Base-by-base conservation (phyloP, 345 rosid species). In the Pistacia atlantica region DNA sequence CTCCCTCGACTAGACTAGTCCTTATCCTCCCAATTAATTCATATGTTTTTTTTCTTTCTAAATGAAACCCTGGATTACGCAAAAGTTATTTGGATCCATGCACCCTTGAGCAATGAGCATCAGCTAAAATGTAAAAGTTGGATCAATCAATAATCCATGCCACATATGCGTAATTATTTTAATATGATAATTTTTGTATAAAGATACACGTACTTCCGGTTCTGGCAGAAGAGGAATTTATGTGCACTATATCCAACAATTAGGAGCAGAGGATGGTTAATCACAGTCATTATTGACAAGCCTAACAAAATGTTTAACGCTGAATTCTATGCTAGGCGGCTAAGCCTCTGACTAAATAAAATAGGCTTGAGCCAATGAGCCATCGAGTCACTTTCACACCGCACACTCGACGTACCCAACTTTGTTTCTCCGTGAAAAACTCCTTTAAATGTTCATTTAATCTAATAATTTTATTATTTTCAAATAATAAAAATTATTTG, bases 371-470 rank as follows among this genome's bases (percentile, higher is more conserved):
- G 80, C 81, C 82, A 65, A 65, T 22, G 51, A n/a, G 8, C 1
- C n/a, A 38, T 52, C 62, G 79, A 45, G 80, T 69, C 82, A 11
- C 73, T 72, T 14, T 80, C 86, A 51, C 4, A 67, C 4, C 75
- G 9, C 72, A 38, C 37, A 7, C 62, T 71, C 73, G 48, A 72
- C 82, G 80, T 78, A 67, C 74, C 75, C 84, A 68, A 67, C 83
- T 80, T 78, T 76, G 68, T 57, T 76, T 83, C 75, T 75, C 56
- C 68, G 60, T 62, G 52, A 59, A 62, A 64, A 51, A 74, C 13
- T 25, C 9, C n/a, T 13, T 11, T 37, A 2, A n/a, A 42, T 56
- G 67, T 38, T 31, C 59, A 14, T 60, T 48, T 49, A 8, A 3
- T 18, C 0, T 11, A 1, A 18, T 35, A 18, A 35, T 0, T 20